Conservation (phyloP, 139 green algal species). For the Nannochloris sp. region DNA sequence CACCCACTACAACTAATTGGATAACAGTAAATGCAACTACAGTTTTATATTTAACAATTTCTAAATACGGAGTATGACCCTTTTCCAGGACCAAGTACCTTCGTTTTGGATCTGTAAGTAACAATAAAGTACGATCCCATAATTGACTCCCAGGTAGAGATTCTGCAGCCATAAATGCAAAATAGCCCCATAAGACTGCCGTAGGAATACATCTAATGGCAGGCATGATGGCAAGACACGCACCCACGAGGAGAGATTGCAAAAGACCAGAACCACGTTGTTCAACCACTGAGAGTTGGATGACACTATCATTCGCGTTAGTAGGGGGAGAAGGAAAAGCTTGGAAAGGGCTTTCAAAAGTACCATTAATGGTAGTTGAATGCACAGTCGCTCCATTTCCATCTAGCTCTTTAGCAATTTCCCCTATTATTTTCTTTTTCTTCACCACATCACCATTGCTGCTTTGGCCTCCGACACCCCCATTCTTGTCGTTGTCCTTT, state of each 20-base stretch:
- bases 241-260: slow-evolving; percentile 60
- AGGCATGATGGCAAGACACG: slow-evolving; percentile 59
- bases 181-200: slow-evolving; percentile 73
- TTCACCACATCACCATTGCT: neutral
- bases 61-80: slow-evolving; percentile 50
- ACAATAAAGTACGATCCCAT: slow-evolving; percentile 61
- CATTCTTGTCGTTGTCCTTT: neutral
- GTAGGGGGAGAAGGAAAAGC: no score
- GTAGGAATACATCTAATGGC: slow-evolving; percentile 58
- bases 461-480: neutral
- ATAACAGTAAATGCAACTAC: slow-evolving; percentile 66
- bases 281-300: slow-evolving; percentile 58
- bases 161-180: slow-evolving; percentile 83
- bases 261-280: slow-evolving; percentile 66
- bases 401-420: no score
- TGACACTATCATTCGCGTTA: slow-evolving; percentile 7
- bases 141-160: slow-evolving; percentile 69
- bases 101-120: slow-evolving; percentile 56
- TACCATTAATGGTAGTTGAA: neutral
- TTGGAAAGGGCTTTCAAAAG: neutral
- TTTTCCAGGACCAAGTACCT: slow-evolving; percentile 23
- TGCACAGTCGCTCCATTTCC: no score
- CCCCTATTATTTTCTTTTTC: slow-evolving; percentile 20
- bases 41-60: slow-evolving; percentile 51
- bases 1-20: slow-evolving; percentile 39